Conservation (phyloP, 1,284 basidiomycete genomes). For the Fereydounia khargensis region DNA sequence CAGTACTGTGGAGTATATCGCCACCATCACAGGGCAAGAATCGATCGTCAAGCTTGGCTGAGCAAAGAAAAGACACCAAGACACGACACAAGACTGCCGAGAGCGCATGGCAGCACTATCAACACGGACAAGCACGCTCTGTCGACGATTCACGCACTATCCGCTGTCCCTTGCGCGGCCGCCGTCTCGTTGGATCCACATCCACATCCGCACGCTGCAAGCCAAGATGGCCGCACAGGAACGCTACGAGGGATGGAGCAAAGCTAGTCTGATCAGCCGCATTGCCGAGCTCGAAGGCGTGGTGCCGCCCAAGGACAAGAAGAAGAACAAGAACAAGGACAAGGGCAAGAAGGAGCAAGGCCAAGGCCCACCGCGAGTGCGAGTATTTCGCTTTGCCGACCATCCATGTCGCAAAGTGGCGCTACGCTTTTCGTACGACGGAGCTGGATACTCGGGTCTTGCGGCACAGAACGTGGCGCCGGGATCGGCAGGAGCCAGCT, state of each 20-base stretch:
- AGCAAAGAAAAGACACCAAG: too few species aligned
- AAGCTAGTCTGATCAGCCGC: conserved; percentile 25
- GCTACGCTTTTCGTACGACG: conserved; percentile 85
- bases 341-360: conserved; percentile 15
- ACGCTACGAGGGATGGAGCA: conserved; percentile 33
- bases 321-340: neutral
- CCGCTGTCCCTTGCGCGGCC: too few species aligned
- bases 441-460: conserved; percentile 86
- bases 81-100: too few species aligned
- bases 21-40: too few species aligned
- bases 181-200: too few species aligned
- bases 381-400: conserved; percentile 68
- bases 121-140: too few species aligned
- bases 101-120: too few species aligned
- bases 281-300: conserved; percentile 41
- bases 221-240: conserved; percentile 34
- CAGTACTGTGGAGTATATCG: too few species aligned
- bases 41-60: too few species aligned
- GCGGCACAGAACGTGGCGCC: conserved; percentile 64
- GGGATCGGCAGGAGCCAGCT: conserved; percentile 54
- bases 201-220: conserved; percentile 6
- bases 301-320: conserved; percentile 8
- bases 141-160: too few species aligned
- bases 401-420: conserved; percentile 82
- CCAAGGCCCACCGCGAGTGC: conserved; percentile 58